Percentiles rank a stretch among this genome's conserved stretches.
Evolutionary conservation across 148 eudicot genomes (phyloP).

Genomic region (Rhododendron simsii): DNA sequence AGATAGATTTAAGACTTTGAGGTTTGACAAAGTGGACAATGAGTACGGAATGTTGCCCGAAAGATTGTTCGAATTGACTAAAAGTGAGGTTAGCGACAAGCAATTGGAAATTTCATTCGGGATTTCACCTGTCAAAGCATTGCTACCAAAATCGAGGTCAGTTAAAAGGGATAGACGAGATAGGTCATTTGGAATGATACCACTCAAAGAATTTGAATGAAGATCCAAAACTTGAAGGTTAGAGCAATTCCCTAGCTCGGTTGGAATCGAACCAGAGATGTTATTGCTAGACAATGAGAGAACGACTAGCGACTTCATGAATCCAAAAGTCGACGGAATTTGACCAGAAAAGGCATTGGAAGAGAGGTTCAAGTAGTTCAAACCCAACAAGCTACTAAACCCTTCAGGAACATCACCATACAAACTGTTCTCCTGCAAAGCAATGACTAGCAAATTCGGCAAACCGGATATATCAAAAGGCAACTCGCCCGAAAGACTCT

Average conservation of each 20-base stretch:
- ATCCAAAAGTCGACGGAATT: conserved; percentile 64
- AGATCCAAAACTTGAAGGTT: conserved; percentile 50
- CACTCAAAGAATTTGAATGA: conserved; percentile 41
- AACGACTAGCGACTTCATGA: conserved; percentile 38
- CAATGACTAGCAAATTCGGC: conserved; percentile 61
- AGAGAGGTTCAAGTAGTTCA: conserved; percentile 66
- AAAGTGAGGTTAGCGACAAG: conserved; percentile 34
- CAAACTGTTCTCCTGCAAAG: conserved; percentile 59
- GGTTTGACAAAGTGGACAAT: conserved; percentile 40
- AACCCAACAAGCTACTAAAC: conserved; percentile 62
- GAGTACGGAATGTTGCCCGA: conserved; percentile 62
- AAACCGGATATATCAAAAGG: conserved; percentile 67
- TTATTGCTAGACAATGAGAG: conserved; percentile 54
- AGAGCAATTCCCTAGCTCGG: conserved; percentile 75
- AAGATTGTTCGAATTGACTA: conserved; percentile 44
- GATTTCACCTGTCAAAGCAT: conserved; percentile 54
- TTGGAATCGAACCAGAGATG: conserved; percentile 50
- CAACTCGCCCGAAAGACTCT: conserved; percentile 54
- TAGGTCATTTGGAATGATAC: conserved; percentile 53
- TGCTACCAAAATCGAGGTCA: conserved; percentile 56
- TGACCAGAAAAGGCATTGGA: conserved; percentile 60
- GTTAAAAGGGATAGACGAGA: conserved; percentile 44
- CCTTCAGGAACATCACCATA: conserved; percentile 75
- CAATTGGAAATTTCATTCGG: conserved; percentile 49
- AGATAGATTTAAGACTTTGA: conserved; percentile 57